Evolutionary conservation across 148 eudicot genomes (phyloP).

Genomic region (Diospyros lotus): DNA sequence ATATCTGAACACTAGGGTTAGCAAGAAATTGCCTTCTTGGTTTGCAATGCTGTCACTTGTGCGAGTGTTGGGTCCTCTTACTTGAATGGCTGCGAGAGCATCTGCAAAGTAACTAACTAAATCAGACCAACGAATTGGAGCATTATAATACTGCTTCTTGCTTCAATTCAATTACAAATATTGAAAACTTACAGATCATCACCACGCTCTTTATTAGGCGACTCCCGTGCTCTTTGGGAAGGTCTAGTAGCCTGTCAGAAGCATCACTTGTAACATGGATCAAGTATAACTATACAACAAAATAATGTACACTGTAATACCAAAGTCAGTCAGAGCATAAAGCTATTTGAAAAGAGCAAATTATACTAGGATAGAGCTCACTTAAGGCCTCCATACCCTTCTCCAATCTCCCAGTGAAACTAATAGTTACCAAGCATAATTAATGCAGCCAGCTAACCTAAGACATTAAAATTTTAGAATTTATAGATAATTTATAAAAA

Average conservation of each 20-base stretch:
- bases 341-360: background rate
- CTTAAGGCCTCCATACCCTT: background rate
- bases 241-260: slow-evolving; percentile 29
- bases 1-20: too few species aligned
- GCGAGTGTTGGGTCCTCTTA: slow-evolving; percentile 33
- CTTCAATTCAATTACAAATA: background rate
- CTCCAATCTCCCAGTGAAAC: background rate
- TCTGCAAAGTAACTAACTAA: slow-evolving; percentile 21
- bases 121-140: slow-evolving; percentile 5
- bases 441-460: too few species aligned
- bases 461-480: too few species aligned
- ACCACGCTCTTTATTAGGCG: slow-evolving; percentile 41
- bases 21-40: background rate
- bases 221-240: slow-evolving; percentile 28
- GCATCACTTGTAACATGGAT: slow-evolving; percentile 2
- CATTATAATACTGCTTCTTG: background rate
- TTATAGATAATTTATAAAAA: too few species aligned
- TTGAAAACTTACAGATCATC: slow-evolving; percentile 35
- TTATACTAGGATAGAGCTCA: background rate
- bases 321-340: background rate
- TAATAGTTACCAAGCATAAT: background rate
- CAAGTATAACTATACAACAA: background rate
- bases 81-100: slow-evolving; percentile 27
- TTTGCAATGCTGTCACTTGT: background rate
- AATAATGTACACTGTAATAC: background rate